Conservation (phyloP, 1,284 basidiomycete species). For the Thelephora terrestris region DNA sequence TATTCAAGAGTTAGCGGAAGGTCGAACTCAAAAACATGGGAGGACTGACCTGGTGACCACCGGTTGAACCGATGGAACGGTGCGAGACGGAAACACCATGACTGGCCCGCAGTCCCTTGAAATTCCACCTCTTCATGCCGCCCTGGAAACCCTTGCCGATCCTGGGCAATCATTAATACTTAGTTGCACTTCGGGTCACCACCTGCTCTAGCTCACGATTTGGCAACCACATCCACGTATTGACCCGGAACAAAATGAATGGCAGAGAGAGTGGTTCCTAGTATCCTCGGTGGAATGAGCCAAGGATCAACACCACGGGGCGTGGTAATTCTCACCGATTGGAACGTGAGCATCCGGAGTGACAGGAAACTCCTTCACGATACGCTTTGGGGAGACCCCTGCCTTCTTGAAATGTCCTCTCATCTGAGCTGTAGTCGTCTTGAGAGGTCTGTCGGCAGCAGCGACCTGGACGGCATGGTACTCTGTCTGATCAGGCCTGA, state of each 20-base stretch:
- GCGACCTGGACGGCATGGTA: conserved; percentile 86
- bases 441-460: conserved; percentile 57
- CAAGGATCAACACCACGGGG: background rate
- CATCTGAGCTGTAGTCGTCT: conserved; percentile 67
- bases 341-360: conserved; percentile 85
- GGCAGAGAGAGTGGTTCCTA: conserved; percentile 84
- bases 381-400: conserved; percentile 76
- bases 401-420: conserved; percentile 83
- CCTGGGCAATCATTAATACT: conserved; percentile 31
- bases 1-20: conserved; percentile 22
- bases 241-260: conserved; percentile 98
- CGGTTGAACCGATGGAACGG: conserved; percentile 88
- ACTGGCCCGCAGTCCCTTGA: conserved; percentile 85
- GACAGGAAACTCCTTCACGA: conserved; percentile 86
- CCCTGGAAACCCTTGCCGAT: conserved; percentile 98
- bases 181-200: background rate
- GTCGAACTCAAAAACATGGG: conserved; percentile 6
- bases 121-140: conserved; percentile 95
- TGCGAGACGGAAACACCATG: conserved; percentile 97
- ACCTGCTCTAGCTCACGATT: conserved; percentile 51
- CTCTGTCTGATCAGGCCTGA: conserved; percentile 53
- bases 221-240: conserved; percentile 88
- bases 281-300: conserved; percentile 4
- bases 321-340: conserved; percentile 48
- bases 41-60: conserved; percentile 78